Evolutionary conservation across 2,329 filamentous ascomycete species (phyloP).

Genomic region (Penicillium sp.): DNA sequence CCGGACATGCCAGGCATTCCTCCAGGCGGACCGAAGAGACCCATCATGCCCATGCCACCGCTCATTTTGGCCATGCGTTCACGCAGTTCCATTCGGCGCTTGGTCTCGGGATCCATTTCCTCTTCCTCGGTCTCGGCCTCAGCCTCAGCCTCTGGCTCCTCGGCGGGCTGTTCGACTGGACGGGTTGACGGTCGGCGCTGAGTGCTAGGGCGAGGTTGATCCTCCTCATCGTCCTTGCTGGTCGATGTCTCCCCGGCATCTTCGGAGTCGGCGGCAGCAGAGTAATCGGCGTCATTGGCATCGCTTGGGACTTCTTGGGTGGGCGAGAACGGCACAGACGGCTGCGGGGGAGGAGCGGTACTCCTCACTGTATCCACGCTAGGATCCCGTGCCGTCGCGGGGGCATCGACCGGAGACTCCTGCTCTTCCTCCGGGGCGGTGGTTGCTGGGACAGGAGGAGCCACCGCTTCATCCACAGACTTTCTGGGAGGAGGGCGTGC

Average conservation of each 20-base stretch:
- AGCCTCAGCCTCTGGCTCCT: constrained; percentile 53
- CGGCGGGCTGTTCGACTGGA: constrained; percentile 41
- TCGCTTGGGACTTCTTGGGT: constrained; percentile 61
- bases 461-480: constrained; percentile 47
- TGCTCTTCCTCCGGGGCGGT: constrained; percentile 26
- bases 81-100: constrained; percentile 81
- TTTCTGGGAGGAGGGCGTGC: constrained; percentile 74
- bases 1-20: constrained; percentile 61
- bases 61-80: constrained; percentile 99
- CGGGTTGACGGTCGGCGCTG: constrained; percentile 20
- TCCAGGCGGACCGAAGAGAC: constrained; percentile 77
- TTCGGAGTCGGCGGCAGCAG: constrained; percentile 64
- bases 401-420: constrained; percentile 33
- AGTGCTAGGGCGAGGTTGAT: constrained; percentile 39
- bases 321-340: constrained; percentile 39
- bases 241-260: constrained; percentile 64
- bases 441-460: constrained; percentile 30
- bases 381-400: constrained; percentile 37
- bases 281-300: constrained; percentile 67
- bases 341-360: constrained; percentile 38
- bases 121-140: constrained; percentile 74
- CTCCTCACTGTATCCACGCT: constrained; percentile 37
- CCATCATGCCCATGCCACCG: constrained; percentile 93
- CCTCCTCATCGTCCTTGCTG: constrained; percentile 75
- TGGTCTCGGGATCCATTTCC: constrained; percentile 83